Evolutionary conservation across 176 grass and related monocot genomes (phyloP), one percentile per base, ranked within the genome.

Genomic region (Carex scoparia): DNA sequence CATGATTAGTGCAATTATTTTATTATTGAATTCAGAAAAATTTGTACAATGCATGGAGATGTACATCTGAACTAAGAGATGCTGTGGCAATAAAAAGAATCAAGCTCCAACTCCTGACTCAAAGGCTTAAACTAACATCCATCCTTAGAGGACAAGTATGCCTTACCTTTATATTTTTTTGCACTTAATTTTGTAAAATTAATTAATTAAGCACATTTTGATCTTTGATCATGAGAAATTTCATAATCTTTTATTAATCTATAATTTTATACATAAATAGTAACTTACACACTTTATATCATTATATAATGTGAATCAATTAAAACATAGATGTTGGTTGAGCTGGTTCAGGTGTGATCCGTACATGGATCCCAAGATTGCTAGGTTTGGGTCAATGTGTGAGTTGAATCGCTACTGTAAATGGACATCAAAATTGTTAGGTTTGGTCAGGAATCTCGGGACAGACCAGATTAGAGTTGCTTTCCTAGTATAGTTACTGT

Each of bases 141-240:
- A 90, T 99, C 86, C 93, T 99, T 79, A 88, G 84, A 82, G 90
- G 88, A 79, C 93, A 99, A 90, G 97, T 94, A 92, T 76, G 85
- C 37, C 5, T 42, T 48, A 42, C 18, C 7, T 67, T 82, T 55
- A 72, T 73, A 44, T 19, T 55, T 83, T 68, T 69, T 53, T 1
- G 7, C 32, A 64, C 1, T 81, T 62, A 11, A 33, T 65, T 49
- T 69, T 55, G 11, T 54, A 53, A 12, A 53, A 2, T 63, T 28
- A 40, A 40, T 55, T 56, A 78, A 78, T 1, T 30, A 77, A 54
- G 27, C 12, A 77, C 14, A 57, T 56, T 31, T 33, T 15, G 48
- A 33, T 78, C 49, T 16, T 33, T 74, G 11, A 14, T 55, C 32
- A 56, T 31, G 54, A 32, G 40, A 56, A 33, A 57, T 4, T 55